Percentiles rank a stretch among this genome's conserved stretches.
Evolutionary conservation across 2,329 filamentous ascomycete genomes (phyloP).

Genomic region (Monilinia fructigena): DNA sequence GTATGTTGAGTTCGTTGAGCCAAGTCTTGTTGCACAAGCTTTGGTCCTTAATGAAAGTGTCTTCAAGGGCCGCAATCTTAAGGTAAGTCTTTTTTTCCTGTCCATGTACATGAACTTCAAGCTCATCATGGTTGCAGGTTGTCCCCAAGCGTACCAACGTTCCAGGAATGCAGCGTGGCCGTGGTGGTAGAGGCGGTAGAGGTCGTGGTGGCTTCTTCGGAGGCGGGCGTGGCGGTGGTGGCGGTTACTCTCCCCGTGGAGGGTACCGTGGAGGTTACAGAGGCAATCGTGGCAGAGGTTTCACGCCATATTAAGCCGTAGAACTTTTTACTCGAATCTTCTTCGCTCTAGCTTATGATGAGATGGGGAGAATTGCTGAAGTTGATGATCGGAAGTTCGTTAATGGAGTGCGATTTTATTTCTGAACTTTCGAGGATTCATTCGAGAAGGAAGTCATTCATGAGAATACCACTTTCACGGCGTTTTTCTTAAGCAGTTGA

Average conservation of each 20-base stretch:
- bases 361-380: constrained; percentile 8
- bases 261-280: constrained; percentile 61
- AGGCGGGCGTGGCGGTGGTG: constrained; percentile 38
- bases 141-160: constrained; percentile 95
- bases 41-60: constrained; percentile 94
- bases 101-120: not conserved
- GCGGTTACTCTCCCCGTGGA: constrained; percentile 46
- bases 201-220: constrained; percentile 47
- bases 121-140: constrained; percentile 50
- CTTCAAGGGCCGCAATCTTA: constrained; percentile 91
- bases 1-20: constrained; percentile 97
- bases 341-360: constrained; percentile 11
- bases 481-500: constrained; percentile 12
- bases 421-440: constrained; percentile 4
- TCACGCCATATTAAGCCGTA: constrained; percentile 57
- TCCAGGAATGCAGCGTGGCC: constrained; percentile 85
- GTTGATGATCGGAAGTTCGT: too few relatives aligned
- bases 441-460: constrained; percentile 8
- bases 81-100: constrained; percentile 56
- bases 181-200: constrained; percentile 52
- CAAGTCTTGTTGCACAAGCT: constrained; percentile 86
- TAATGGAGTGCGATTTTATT: not conserved
- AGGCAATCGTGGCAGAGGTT: constrained; percentile 58
- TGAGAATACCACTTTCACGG: constrained; percentile 12
- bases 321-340: not conserved